A percentile compares a stretch with the other conserved stretches of the same genome.
Conservation (phyloP, 306 rosid species). For the Delonix regia region DNA sequence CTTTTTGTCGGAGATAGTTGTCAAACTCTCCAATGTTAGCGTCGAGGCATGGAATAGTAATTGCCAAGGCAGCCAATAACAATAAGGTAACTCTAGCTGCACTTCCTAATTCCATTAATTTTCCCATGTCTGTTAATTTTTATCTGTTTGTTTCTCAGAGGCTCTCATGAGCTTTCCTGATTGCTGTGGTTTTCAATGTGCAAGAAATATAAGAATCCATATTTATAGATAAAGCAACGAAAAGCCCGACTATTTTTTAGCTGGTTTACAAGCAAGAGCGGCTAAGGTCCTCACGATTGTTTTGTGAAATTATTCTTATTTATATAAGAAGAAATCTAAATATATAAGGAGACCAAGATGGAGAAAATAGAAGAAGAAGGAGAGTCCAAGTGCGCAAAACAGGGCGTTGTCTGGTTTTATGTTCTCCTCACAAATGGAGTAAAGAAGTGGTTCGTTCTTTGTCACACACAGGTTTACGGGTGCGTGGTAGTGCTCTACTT, state of each 20-base stretch:
- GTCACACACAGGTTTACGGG: too few relatives aligned
- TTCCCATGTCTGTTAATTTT: background rate
- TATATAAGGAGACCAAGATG: too few relatives aligned
- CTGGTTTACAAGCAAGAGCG: background rate
- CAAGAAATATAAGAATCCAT: background rate
- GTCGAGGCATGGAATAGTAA: slow-evolving; percentile 47
- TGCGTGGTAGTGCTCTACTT: too few relatives aligned
- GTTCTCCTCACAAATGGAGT: too few relatives aligned
- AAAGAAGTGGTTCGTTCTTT: too few relatives aligned
- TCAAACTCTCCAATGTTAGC: slow-evolving; percentile 52
- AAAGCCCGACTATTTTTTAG: background rate
- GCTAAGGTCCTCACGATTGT: background rate
- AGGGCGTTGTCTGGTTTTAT: too few relatives aligned
- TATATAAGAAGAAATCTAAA: too few relatives aligned
- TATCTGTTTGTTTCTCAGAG: background rate
- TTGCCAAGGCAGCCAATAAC: slow-evolving; percentile 41
- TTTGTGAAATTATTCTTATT: background rate
- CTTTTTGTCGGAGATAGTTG: slow-evolving; percentile 37
- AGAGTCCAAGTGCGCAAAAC: too few relatives aligned
- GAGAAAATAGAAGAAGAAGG: too few relatives aligned
- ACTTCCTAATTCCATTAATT: slow-evolving; percentile 36
- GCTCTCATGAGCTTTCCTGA: too few relatives aligned
- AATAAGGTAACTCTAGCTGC: slow-evolving; percentile 25
- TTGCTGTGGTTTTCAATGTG: background rate
- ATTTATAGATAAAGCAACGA: background rate